Base-by-base conservation (phyloP, 164 flowering plant species). In the Vitis rotundifolia region DNA sequence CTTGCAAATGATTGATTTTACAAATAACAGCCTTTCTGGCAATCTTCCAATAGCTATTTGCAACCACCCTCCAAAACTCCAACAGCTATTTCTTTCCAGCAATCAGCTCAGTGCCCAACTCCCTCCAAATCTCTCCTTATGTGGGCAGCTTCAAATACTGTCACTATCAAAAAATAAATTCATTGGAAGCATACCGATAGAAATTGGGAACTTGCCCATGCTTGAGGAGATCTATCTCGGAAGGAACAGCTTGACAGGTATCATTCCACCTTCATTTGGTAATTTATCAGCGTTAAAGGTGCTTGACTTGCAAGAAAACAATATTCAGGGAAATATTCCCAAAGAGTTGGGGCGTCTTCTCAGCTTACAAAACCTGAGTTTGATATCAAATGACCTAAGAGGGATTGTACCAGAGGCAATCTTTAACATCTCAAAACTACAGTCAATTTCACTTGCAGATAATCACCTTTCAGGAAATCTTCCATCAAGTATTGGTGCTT, bases 121-220 rank as follows among this genome's bases (percentile, higher is more conserved):
- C 26, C 75, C 77, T 0, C 37, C 66, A 3, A 28, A 19, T 61
- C 55, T 69, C 12, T 18, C 52, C 26, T 47, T 54, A 47, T 77
- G 73, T 59, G 31, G 55, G 9, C 28, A 65, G 1, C 74, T 77
- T 12, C 28, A n/a, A 49, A 11, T 8, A 1, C 18, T 77, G 28
- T 61, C 68, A 0, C 29, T 66, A 12, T 57, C 76, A 11, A 16
- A 13, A n/a, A 79, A 73, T 49, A 54, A 60, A 29, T 73, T 76
- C 61, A 62, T 8, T 2, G 81, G 83, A 26, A 64, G 55, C 70
- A 68, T 77, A 44, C 79, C 79, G 18, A 68, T 68, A 10, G 52
- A 53, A 10, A 58, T 79, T 44, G 84, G 80, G 10, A 63, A 61
- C 44, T 64, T 74, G 52, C 37, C 68, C 8, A 69, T 56, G 4